Evolutionary conservation across 148 eudicot species (phyloP), one percentile per base, ranked within the genome.

Genomic region (Cornus controversa): DNA sequence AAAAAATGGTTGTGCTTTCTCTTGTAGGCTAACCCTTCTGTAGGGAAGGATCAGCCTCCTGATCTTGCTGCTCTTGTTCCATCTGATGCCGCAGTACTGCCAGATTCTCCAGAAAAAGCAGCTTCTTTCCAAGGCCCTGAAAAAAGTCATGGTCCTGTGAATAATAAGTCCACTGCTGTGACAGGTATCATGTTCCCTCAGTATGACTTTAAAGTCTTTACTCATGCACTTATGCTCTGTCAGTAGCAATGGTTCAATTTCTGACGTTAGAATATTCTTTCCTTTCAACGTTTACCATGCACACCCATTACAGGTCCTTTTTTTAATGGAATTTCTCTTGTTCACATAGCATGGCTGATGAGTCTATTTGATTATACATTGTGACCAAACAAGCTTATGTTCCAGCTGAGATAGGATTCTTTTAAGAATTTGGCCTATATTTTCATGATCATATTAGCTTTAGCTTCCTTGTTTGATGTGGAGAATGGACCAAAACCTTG

Each of bases 21-120:
- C 26, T 42, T 60, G 27, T 78, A 91, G 98, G 98, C 94, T 62
- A 93, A 78, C 85, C 98, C 96, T 78, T 47, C 90, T 5, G 96
- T 94, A 50, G 96, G 98, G 62, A 94, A 94, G 84, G 98, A 94
- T 84, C 96, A 92, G 74, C 98, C 97, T 78, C 98, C 98, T 40
- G 98, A 95, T 90, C 82, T 95, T 84, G 98, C 97, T 62, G 40
- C 81, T 66, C 84, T 93, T 80, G 94, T 91, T 78, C 98, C 98
- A 58, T 90, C 96, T 66, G 90, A 86, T 83, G 87, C 89, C 31
- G 62, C 74, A 37, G 78, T 78, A 67, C 75, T 83, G 58, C 79
- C 85, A 60, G 89, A 90, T 66, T 50, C 80, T 80, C 82, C 83
- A 72, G 88, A 40, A 70, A 83, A 83, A 76, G 76, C 83, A 57